These are phyloP conservation scores for Oryza brachyantha DNA, from an alignment of 176 grass and related monocot species.

Conservation along the genomic window DNA sequence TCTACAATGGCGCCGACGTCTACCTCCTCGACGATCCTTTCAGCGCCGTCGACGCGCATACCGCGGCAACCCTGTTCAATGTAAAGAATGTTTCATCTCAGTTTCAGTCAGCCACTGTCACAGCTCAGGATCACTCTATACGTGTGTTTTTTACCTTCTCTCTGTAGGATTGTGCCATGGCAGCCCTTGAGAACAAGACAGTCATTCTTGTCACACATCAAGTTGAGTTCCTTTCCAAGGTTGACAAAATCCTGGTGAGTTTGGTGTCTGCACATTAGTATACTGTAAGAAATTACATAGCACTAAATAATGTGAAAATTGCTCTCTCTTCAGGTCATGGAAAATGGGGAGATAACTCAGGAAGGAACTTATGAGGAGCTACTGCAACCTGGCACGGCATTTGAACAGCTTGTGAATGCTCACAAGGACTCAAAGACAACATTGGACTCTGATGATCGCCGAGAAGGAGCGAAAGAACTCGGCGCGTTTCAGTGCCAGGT, in stretches of 20 bases:
- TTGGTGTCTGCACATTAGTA: background rate
- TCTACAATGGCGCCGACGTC: conserved; percentile 60
- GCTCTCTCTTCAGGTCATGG: conserved; percentile 60
- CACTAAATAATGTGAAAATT: background rate
- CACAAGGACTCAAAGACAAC: conserved; percentile 47
- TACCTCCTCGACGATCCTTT: conserved; percentile 85
- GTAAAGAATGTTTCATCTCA: conserved; percentile 28
- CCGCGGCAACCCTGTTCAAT: conserved; percentile 65
- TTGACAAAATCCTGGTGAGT: conserved; percentile 75
- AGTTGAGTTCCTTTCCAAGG: conserved; percentile 84
- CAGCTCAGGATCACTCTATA: background rate
- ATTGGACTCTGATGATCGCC: conserved; percentile 28
- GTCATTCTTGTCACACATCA: conserved; percentile 90
- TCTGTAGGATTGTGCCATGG: conserved; percentile 74
- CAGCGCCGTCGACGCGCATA: conserved; percentile 77
- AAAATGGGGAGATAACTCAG: conserved; percentile 69
- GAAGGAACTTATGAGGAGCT: conserved; percentile 60
- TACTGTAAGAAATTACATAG: background rate
- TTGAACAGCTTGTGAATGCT: conserved; percentile 66
- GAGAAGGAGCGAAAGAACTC: background rate
- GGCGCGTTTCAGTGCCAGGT: conserved; percentile 14
- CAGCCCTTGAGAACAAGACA: conserved; percentile 58
- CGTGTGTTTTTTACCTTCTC: background rate
- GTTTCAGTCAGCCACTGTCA: background rate
- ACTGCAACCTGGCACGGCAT: conserved; percentile 56